phyloP scores from a whole-genome alignment of 2,329 filamentous ascomycete genomes.

The Tolypocladium nubicola region DNA sequence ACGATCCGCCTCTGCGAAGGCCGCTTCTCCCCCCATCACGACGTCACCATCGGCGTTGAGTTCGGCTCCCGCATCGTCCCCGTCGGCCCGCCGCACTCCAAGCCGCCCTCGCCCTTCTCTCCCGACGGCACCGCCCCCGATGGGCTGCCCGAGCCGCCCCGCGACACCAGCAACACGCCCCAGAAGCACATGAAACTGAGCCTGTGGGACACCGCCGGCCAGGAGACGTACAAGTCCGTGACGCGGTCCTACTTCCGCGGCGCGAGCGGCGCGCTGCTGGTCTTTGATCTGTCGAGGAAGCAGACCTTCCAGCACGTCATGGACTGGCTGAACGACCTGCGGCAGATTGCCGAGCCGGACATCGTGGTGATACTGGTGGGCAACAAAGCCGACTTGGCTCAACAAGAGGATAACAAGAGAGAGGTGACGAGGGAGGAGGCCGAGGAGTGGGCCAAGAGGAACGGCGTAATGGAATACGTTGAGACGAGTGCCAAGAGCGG shows the following conservation, averaged over 20 bases:
- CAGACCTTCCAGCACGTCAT: slow-evolving; percentile 81
- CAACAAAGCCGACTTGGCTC: slow-evolving; percentile 82
- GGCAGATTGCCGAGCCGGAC: slow-evolving; percentile 89
- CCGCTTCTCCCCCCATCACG: slow-evolving; percentile 86
- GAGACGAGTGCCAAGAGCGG: slow-evolving; percentile 95
- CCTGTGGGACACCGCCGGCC: slow-evolving; percentile 91
- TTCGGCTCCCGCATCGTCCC: slow-evolving; percentile 90
- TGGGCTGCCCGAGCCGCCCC: slow-evolving; percentile 45
- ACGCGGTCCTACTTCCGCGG: slow-evolving; percentile 91
- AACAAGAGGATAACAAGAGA: slow-evolving; percentile 48
- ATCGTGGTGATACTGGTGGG: slow-evolving; percentile 92
- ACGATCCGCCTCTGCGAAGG: slow-evolving; percentile 95
- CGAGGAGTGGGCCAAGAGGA: slow-evolving; percentile 75
- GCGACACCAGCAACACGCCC: slow-evolving; percentile 23
- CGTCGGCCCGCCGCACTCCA: slow-evolving; percentile 67
- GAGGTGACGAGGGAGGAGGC: slow-evolving; percentile 78
- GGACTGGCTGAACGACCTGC: slow-evolving; percentile 87
- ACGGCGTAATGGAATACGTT: slow-evolving; percentile 85
- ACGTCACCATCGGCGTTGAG: slow-evolving; percentile 95
- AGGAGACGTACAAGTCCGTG: slow-evolving; percentile 96
- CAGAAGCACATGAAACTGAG: slow-evolving; percentile 86
- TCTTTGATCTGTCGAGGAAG: slow-evolving; percentile 86
- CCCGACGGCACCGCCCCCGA: slow-evolving; percentile 11
- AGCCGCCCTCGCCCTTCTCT: slow-evolving; percentile 25
- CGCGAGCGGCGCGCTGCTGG: slow-evolving; percentile 60